phyloP scores from a whole-genome alignment of 257 asterid species.

The Oldenlandia corymbosa region DNA sequence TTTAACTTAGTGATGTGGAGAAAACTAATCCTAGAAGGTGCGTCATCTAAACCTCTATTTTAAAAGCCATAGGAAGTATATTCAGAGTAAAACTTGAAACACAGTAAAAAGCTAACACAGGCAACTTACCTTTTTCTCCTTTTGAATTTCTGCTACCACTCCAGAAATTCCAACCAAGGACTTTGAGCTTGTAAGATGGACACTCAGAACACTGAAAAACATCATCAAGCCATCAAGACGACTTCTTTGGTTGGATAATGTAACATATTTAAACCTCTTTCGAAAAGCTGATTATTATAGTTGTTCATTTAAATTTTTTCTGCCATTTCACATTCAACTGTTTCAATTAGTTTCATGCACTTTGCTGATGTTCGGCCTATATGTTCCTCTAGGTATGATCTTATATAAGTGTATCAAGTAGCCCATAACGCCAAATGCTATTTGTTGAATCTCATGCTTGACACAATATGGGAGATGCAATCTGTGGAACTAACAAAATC shows the following conservation, averaged over 20 bases:
- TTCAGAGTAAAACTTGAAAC: conserved; percentile 1
- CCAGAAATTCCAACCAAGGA: conserved; percentile 93
- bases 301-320: neutral
- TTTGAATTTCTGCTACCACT: conserved; percentile 89
- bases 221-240: conserved; percentile 14
- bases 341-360: neutral
- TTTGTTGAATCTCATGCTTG: neutral
- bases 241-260: conserved; percentile 15
- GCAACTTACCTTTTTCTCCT: conserved; percentile 74
- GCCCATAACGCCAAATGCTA: neutral
- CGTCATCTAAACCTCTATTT: neutral
- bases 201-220: conserved; percentile 73
- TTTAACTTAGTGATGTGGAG: conserved; percentile 7
- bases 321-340: neutral
- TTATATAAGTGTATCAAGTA: neutral
- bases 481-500: neutral
- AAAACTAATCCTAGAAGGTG: neutral
- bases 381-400: neutral
- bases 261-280: neutral
- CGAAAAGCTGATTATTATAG: no score
- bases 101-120: neutral
- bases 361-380: neutral
- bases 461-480: no score
- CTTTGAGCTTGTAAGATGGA: conserved; percentile 93
- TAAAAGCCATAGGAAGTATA: neutral